These are phyloP conservation scores for Lipomyces yamanashiensis DNA, from an alignment of 805 yeast species.

Conservation along the genomic window DNA sequence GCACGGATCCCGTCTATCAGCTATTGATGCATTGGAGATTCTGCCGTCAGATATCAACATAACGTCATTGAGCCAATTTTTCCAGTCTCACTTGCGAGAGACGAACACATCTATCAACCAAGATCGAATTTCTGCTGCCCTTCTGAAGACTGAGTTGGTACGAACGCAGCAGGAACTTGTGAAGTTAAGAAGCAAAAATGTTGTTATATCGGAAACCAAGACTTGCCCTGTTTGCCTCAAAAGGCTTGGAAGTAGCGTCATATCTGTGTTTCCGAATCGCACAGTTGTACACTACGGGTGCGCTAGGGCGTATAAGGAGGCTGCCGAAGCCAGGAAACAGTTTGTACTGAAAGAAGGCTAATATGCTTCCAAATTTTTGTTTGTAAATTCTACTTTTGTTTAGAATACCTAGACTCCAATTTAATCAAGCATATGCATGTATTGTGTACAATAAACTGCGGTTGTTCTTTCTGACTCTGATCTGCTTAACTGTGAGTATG, in stretches of 20 bases:
- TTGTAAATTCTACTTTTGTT: neutral
- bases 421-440: no score
- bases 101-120: constrained; percentile 50
- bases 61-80: constrained; percentile 49
- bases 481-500: no score
- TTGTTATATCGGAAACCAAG: constrained; percentile 50
- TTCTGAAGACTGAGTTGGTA: constrained; percentile 60
- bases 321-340: neutral
- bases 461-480: no score
- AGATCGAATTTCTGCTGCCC: constrained; percentile 52
- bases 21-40: constrained; percentile 51
- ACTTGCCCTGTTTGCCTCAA: constrained; percentile 66
- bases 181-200: constrained; percentile 47
- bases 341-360: neutral
- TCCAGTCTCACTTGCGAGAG: constrained; percentile 53
- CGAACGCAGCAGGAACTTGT: constrained; percentile 53
- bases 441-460: no score
- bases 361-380: neutral
- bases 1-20: constrained; percentile 57
- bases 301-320: constrained; percentile 35
- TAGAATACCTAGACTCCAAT: no score
- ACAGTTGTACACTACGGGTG: constrained; percentile 65
- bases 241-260: constrained; percentile 58
- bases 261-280: constrained; percentile 54
- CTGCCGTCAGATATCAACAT: constrained; percentile 60